Evolutionary conservation across 2,329 filamentous ascomycete genomes (phyloP).

Genomic region (Alternaria novae-zelandiae): DNA sequence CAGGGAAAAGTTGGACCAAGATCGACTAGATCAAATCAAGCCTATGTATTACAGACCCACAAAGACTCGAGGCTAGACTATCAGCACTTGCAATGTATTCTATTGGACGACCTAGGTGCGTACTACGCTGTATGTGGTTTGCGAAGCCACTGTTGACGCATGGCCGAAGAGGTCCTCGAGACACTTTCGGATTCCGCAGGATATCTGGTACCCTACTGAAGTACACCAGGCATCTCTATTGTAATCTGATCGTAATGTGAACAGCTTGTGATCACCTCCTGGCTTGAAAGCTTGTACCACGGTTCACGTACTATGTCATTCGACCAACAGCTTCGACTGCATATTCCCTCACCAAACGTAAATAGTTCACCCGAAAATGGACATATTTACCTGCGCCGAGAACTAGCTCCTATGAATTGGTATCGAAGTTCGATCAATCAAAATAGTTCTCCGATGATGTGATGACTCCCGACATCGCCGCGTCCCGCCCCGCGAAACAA

Average conservation of each 20-base stretch:
- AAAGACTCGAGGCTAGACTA: neutral
- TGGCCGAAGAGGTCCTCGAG: neutral
- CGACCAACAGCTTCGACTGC: neutral
- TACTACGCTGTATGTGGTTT: neutral
- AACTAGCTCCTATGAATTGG: neutral
- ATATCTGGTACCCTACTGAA: neutral
- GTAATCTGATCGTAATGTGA: neutral
- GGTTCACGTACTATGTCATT: neutral
- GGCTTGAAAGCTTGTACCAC: neutral
- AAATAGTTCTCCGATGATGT: neutral
- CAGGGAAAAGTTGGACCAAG: neutral
- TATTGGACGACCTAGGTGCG: neutral
- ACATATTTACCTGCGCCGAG: neutral
- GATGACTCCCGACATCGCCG: constrained; percentile 27
- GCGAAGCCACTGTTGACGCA: neutral
- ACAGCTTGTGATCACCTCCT: neutral
- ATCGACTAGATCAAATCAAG: neutral
- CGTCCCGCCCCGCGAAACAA: constrained; percentile 29
- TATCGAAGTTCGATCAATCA: neutral
- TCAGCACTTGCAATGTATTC: rapidly evolving
- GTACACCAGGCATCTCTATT: neutral
- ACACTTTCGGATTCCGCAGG: neutral
- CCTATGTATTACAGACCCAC: neutral
- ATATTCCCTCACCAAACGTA: neutral
- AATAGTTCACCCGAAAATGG: neutral